Base-by-base conservation (phyloP, 345 rosid genomes). In the Triadica sebifera region DNA sequence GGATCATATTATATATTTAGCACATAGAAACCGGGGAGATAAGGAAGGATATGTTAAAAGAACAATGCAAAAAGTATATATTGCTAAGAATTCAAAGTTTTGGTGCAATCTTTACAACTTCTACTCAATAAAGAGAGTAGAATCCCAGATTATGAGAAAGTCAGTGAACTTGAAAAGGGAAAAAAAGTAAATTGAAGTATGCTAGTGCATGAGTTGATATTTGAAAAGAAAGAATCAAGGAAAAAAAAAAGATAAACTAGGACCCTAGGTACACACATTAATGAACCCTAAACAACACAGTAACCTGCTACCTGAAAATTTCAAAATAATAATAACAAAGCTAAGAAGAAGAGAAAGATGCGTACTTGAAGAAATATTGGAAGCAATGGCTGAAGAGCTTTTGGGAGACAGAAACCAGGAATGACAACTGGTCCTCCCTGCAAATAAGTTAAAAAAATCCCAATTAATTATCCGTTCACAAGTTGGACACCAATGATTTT, bases 361-460 rank as follows among this genome's bases (percentile, higher is more conserved):
- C 79, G 73, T 88, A 93, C 99, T 82, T 90, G 99, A 65, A 91
- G 91, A 82, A 91, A 91, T 73, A 91, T 86, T 24, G 99, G 99
- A 84, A 95, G 92, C 87, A 95, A 75, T 56, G 98, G 98, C 85
- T 85, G 90, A 61, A 95, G 98, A 53, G 99, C 93, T 87, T 95
- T 95, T 38, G 92, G 92, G 59, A 90, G 94, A 86, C 94, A 90
- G 81, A 95, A 86, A 52, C 99, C 99, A 65, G 98, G 88, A 77
- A 95, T 92, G 66, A 95, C 87, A 76, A 93, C 85, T 24, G 88
- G 88, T 72, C 93, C 99, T 70, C 96, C 99, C 99, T 93, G 90
- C 80, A 84, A 72, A 74, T 64, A 68, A 59, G 74, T 52, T 39
- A 78, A 39, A 62, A 9, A 4, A 39, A 71, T 22, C 15, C 65